Conservation (phyloP, 2,329 filamentous ascomycete genomes). For the Epichloe sylvatica region DNA sequence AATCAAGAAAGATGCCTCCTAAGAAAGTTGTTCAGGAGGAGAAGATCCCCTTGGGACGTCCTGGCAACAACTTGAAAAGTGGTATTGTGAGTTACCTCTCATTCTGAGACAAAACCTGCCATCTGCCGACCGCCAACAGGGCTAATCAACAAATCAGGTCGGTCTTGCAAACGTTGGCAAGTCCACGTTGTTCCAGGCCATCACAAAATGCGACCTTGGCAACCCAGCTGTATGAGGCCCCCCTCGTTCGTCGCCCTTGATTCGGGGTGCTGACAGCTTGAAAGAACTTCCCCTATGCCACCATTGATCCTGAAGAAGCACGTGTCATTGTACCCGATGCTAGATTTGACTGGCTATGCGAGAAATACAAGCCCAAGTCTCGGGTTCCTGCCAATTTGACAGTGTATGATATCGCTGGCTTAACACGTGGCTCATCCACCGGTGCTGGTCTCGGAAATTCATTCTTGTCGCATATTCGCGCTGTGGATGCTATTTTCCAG, state of each 20-base stretch:
- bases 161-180: constrained; percentile 98
- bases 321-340: constrained; percentile 94
- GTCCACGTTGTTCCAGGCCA: constrained; percentile 98
- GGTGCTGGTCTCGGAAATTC: constrained; percentile 95
- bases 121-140: not conserved
- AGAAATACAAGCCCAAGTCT: constrained; percentile 97
- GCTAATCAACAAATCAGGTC: constrained; percentile 43
- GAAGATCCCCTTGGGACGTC: constrained; percentile 90
- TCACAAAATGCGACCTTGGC: constrained; percentile 92
- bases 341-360: constrained; percentile 86
- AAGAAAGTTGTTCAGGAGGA: constrained; percentile 88
- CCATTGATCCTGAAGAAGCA: constrained; percentile 96
- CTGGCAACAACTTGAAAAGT: constrained; percentile 96
- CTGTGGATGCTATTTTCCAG: constrained; percentile 95
- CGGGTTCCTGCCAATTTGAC: constrained; percentile 94
- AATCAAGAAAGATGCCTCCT: constrained; percentile 71
- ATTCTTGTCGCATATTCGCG: constrained; percentile 96
- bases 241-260: constrained; percentile 18
- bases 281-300: constrained; percentile 96
- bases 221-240: constrained; percentile 71
- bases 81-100: constrained; percentile 62
- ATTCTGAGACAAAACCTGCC: no score
- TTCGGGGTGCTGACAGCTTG: constrained; percentile 27
- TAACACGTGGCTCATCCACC: constrained; percentile 89
- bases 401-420: constrained; percentile 94